phyloP scores from a whole-genome alignment of 305 asterid genomes.

The Fraxinus sp. region DNA sequence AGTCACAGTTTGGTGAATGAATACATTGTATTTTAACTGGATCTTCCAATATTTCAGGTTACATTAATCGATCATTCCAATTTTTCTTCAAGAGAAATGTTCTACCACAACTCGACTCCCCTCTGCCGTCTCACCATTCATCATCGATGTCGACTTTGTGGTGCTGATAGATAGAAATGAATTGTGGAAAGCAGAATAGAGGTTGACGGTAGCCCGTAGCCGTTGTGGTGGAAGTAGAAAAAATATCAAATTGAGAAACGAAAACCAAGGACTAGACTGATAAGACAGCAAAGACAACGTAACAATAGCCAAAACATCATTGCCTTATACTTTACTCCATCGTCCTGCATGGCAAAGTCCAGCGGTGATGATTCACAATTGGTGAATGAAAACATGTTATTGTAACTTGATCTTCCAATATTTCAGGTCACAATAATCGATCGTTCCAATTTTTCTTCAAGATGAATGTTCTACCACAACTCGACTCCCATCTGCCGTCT shows the following conservation, averaged over 20 bases:
- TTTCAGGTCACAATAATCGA: too few species aligned
- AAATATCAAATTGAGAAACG: slow-evolving; percentile 72
- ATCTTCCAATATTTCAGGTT: too few species aligned
- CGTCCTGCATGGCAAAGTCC: slow-evolving; percentile 62
- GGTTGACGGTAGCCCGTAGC: neutral
- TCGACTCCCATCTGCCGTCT: slow-evolving; percentile 38
- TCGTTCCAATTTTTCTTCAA: too few species aligned
- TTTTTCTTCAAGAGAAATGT: too few species aligned
- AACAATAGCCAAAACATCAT: slow-evolving; percentile 63
- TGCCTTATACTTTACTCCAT: slow-evolving; percentile 63
- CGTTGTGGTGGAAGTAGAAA: slow-evolving; percentile 47
- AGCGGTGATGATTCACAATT: slow-evolving; percentile 42
- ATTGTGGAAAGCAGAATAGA: slow-evolving; percentile 38
- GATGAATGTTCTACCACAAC: slow-evolving; percentile 63
- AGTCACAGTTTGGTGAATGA: too few species aligned
- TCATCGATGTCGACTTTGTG: slow-evolving; percentile 27
- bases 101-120: slow-evolving; percentile 82
- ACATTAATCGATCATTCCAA: too few species aligned
- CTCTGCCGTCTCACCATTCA: slow-evolving; percentile 27
- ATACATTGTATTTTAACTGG: too few species aligned
- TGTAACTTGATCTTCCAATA: too few species aligned
- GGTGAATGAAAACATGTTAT: too few species aligned
- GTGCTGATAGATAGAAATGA: slow-evolving; percentile 19
- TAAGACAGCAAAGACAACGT: slow-evolving; percentile 75
- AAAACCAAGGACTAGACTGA: slow-evolving; percentile 82